Conservation (phyloP, 148 eudicot species). For the Bassia scoparia region DNA sequence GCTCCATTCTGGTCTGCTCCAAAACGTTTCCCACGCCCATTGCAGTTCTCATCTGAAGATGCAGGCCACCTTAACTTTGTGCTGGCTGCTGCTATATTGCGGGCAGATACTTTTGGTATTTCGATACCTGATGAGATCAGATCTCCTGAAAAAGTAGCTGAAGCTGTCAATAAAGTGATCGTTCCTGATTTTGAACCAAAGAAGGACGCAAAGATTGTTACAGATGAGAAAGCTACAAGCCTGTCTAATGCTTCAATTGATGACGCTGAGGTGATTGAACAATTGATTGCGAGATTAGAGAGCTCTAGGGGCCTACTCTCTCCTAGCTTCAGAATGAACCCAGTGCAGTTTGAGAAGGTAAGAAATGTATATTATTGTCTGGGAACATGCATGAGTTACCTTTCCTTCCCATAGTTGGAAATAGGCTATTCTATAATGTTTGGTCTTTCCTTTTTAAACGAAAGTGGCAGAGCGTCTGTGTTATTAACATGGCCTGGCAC, state of each 20-base stretch:
- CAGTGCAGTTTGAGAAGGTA: conserved; percentile 69
- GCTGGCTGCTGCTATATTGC: conserved; percentile 48
- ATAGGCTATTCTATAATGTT: too few species aligned
- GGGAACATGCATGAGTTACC: neutral
- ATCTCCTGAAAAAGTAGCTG: conserved; percentile 38
- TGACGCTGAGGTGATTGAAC: conserved; percentile 60
- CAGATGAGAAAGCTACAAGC: conserved; percentile 67
- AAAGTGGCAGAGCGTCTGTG: too few species aligned
- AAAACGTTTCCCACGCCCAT: conserved; percentile 67
- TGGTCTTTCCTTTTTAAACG: too few species aligned
- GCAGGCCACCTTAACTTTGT: conserved; percentile 46
- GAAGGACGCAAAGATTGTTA: conserved; percentile 62
- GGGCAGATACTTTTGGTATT: conserved; percentile 69
- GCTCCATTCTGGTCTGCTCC: conserved; percentile 78
- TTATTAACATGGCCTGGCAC: too few species aligned
- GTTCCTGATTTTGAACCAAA: conserved; percentile 73
- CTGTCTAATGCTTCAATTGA: conserved; percentile 55
- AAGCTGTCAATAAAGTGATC: conserved; percentile 49
- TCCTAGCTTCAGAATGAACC: conserved; percentile 56
- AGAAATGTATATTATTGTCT: conserved; percentile 1
- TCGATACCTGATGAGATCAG: conserved; percentile 65
- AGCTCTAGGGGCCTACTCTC: conserved; percentile 33
- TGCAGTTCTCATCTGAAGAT: conserved; percentile 57
- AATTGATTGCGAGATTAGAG: conserved; percentile 41
- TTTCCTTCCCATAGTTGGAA: too few species aligned